Conservation (phyloP, 306 rosid genomes). For the Arachis hypogaea region DNA sequence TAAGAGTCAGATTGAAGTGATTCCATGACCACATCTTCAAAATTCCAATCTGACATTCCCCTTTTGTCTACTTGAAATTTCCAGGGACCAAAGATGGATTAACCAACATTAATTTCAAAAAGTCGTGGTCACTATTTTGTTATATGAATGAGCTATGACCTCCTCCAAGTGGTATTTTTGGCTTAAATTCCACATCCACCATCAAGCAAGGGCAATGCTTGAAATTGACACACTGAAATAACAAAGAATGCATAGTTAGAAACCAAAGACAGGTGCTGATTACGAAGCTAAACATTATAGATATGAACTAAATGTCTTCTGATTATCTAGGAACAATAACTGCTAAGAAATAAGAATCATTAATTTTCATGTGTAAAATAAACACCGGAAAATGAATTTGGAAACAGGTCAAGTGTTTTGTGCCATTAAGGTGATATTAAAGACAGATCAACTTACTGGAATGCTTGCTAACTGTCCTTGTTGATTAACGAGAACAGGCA, state of each 20-base stretch:
- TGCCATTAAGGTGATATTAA: not conserved
- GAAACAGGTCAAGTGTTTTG: not conserved
- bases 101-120: conserved; percentile 30
- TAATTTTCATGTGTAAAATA: not conserved
- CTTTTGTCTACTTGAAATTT: conserved; percentile 27
- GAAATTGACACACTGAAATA: conserved; percentile 71
- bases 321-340: not conserved
- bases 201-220: conserved; percentile 65
- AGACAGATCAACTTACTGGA: conserved; percentile 62
- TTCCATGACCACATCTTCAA: conserved; percentile 4
- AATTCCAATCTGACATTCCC: conserved; percentile 24
- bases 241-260: conserved; percentile 34
- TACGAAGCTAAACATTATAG: conserved; percentile 8
- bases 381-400: conserved; percentile 2
- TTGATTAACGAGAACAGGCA: conserved; percentile 72
- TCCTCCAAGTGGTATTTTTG: conserved; percentile 85
- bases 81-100: not conserved
- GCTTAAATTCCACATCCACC: conserved; percentile 68
- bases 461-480: conserved; percentile 70
- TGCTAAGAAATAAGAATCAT: conserved; percentile 1
- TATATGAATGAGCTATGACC: conserved; percentile 74
- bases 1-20: conserved; percentile 29
- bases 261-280: conserved; percentile 13
- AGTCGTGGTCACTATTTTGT: conserved; percentile 18
- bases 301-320: conserved; percentile 16